phyloP scores from a whole-genome alignment of 1,139 yeast species.

The Pichia sp. region DNA sequence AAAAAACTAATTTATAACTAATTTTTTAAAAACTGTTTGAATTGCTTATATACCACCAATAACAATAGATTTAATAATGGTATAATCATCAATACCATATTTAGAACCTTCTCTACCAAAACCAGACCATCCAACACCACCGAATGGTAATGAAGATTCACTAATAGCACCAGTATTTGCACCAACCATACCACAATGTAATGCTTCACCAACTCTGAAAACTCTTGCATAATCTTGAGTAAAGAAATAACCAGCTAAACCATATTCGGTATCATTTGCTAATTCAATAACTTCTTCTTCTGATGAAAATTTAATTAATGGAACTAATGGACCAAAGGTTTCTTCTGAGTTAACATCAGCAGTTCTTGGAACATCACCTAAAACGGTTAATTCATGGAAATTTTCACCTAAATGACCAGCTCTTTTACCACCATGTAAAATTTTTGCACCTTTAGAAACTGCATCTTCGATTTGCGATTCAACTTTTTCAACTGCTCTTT shows the following conservation, averaged over 20 bases:
- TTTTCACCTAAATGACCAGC: conserved; percentile 61
- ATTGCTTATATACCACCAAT: conserved; percentile 31
- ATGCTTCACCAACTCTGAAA: conserved; percentile 64
- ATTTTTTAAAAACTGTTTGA: too few species aligned
- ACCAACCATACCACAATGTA: conserved; percentile 78
- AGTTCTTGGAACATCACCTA: conserved; percentile 57
- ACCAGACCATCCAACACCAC: conserved; percentile 79
- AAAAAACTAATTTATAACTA: too few species aligned
- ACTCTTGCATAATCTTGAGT: conserved; percentile 60
- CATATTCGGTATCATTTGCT: conserved; percentile 73
- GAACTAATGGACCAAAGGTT: conserved; percentile 90
- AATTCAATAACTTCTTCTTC: conserved; percentile 62
- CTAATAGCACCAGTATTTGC: conserved; percentile 72
- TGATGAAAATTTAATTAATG: conserved; percentile 60
- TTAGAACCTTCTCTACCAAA: conserved; percentile 81
- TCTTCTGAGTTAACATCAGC: conserved; percentile 69
- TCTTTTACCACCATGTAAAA: conserved; percentile 61
- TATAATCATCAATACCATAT: conserved; percentile 71
- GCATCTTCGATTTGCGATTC: conserved; percentile 75
- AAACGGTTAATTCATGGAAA: conserved; percentile 73
- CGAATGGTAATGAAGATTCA: conserved; percentile 72
- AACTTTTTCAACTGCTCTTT: conserved; percentile 64
- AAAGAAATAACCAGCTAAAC: conserved; percentile 80
- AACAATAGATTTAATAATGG: conserved; percentile 57
- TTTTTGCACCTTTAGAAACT: conserved; percentile 61